Evolutionary conservation across 2,329 filamentous ascomycete species (phyloP).

Genomic region (Samsoniella hepiali): DNA sequence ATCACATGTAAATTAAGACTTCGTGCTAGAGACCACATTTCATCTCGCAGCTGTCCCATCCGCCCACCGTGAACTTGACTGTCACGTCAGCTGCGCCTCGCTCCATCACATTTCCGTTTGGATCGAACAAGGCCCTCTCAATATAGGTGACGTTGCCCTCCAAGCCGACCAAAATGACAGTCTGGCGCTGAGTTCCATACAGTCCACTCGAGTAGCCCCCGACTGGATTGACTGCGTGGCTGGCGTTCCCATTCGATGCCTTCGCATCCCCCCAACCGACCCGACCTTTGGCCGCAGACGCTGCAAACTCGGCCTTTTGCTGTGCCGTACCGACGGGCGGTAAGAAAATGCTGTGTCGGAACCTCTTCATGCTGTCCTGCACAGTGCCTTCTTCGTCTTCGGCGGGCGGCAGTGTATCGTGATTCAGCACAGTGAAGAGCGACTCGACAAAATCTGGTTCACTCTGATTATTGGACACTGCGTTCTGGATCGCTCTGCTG

Average conservation of each 20-base stretch:
- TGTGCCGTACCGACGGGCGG: conserved; percentile 47
- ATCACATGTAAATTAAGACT: too few species aligned
- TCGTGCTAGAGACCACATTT: too few species aligned
- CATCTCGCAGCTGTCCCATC: conserved; percentile 40
- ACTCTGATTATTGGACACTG: conserved; percentile 33
- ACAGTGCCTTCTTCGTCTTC: conserved; percentile 42
- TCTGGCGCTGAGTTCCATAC: conserved; percentile 65
- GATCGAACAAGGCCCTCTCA: conserved; percentile 59
- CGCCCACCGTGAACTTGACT: conserved; percentile 55
- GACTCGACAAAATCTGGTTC: conserved; percentile 49
- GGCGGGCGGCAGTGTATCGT: conserved; percentile 50
- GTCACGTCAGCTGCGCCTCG: conserved; percentile 54
- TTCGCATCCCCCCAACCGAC: not conserved
- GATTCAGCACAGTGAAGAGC: conserved; percentile 55
- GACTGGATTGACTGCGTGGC: conserved; percentile 16
- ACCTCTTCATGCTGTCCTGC: conserved; percentile 8
- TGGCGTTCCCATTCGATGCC: conserved; percentile 32
- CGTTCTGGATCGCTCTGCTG: conserved; percentile 39
- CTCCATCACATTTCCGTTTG: conserved; percentile 51
- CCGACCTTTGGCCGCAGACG: not conserved
- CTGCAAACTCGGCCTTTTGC: conserved; percentile 33
- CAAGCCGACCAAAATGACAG: conserved; percentile 59
- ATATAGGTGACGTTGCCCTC: conserved; percentile 58
- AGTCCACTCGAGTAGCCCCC: conserved; percentile 55
- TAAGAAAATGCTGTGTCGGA: conserved; percentile 45